Evolutionary conservation across 495 filamentous ascomycete species (phyloP), one percentile per base, ranked within the genome.

Genomic region (Penicillium silybi): DNA sequence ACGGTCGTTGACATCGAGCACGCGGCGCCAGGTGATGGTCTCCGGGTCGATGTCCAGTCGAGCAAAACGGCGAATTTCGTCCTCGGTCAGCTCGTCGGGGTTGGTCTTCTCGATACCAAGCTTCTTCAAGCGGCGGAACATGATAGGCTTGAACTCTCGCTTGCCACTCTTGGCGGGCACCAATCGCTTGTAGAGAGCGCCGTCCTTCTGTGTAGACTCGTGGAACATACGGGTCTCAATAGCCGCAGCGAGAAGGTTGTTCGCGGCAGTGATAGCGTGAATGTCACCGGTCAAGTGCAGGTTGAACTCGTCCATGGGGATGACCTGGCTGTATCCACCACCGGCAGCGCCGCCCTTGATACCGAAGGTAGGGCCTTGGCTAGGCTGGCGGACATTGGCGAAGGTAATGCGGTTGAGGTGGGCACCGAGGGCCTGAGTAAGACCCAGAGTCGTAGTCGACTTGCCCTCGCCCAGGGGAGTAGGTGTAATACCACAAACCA

Each of bases 251-350:
- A 98, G 86, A 37, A 98, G 79, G 72, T 98, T 98, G 77, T 97
- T 98, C 5, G 93, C 93, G 9, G 93, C 93, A 32, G 91, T 89
- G 63, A 98, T 92, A 37, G 93, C 93, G 66, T 98, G 93, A 54
- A 98, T 97, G 66, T 98, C 93, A 58, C 93, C 93, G 38, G 93
- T 98, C 66, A 98, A 73, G 66, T 98, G 93, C 54, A 98, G 77
- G 66, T 98, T 98, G 78, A 98, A 98, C 68, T 98, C 93, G 57
- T 98, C 93, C 93, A 98, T 98, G 46, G 93, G 93, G 58, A 98
- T 97, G 62, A 97, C 93, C 70, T 98, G 93, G 68, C 89, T 95
- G 77, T 96, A 98, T 15, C 93, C 93, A 57, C 93, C 93, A 62
- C 93, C 93, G 50, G 93, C 93, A 46, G 93, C 93, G 55, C 93